Evolutionary conservation across 1,284 basidiomycete species (phyloP).

Genomic region (Cerioporus squamosus): DNA sequence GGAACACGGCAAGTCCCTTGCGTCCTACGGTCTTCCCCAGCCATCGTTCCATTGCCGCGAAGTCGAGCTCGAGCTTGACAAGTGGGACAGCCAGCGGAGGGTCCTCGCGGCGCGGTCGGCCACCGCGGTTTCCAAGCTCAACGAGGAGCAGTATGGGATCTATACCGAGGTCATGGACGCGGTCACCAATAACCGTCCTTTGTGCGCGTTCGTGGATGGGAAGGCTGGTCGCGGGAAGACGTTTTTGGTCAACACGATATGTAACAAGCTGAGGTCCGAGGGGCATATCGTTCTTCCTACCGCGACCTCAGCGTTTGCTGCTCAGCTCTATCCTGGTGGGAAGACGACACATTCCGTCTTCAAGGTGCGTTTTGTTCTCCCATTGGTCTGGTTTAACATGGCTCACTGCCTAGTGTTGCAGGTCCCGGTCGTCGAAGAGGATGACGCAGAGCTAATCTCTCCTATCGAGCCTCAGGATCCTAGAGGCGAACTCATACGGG

Average conservation of each 20-base stretch:
- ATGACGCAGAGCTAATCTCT: slow-evolving; percentile 35
- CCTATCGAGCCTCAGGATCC: slow-evolving; percentile 31
- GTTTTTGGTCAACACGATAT: slow-evolving; percentile 39
- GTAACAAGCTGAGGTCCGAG: slow-evolving; percentile 33
- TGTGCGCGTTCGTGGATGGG: slow-evolving; percentile 41
- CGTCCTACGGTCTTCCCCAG: slow-evolving; percentile 34
- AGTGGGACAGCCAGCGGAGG: slow-evolving; percentile 27
- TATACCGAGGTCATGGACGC: slow-evolving; percentile 34
- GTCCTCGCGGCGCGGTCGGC: slow-evolving; percentile 29
- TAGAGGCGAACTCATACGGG: slow-evolving; percentile 37
- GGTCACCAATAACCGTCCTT: slow-evolving; percentile 19
- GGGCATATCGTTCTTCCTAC: slow-evolving; percentile 39
- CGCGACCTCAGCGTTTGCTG: slow-evolving; percentile 43
- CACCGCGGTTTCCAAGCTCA: slow-evolving; percentile 26
- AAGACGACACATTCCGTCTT: slow-evolving; percentile 42
- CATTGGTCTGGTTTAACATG: background rate
- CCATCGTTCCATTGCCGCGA: slow-evolving; percentile 30
- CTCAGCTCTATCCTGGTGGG: slow-evolving; percentile 43
- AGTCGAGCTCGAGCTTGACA: slow-evolving; percentile 33
- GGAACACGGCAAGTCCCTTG: slow-evolving; percentile 31
- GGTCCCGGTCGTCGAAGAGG: slow-evolving; percentile 41
- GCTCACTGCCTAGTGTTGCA: slow-evolving; percentile 4
- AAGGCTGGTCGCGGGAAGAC: slow-evolving; percentile 47
- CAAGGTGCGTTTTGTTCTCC: slow-evolving; percentile 27
- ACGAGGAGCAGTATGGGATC: slow-evolving; percentile 35